Evolutionary conservation across 176 grass and related monocot species (phyloP), one percentile per base, ranked within the genome.

Genomic region (Chrysopogon serrulatus): DNA sequence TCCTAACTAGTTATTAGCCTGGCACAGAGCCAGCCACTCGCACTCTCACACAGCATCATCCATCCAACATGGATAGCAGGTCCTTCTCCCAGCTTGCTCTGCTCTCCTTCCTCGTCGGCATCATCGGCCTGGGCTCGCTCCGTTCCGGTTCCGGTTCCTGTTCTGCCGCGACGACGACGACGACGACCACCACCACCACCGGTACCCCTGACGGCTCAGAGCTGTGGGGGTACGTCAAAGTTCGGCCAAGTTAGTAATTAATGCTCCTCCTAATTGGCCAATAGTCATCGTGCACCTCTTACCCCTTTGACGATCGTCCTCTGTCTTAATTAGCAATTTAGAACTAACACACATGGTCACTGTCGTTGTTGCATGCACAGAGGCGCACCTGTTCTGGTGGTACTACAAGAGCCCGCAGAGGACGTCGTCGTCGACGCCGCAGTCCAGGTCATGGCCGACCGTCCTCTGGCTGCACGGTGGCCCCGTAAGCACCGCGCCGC

Each of bases 401-500:
- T 86, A 87, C 79, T 97, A 97, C 76, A 92, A 76, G 81, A 97
- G 95, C 63, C 86, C 92, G 0, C 63, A 85, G 65, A 79, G 89
- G 43, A 66, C 86, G 23, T 53, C 83, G 2, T 75, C n/a, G n/a
- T n/a, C 79, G 31, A 6, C 36, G 5, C 83, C 77, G 32, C n/a
- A n/a, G n/a, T 18, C 35, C 2, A 87, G 67, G 15, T 90, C 90
- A 35, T 94, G 92, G 95, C 90, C 92, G 33, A 91, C 88, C 0
- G 68, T 97, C 23, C 90, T 97, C 30, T 97, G 95, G 95, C 81
- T 97, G 36, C 92, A 97, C 73, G 95, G 95, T 4, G 95, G 95
- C 28, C 95, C 95, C 13, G 92, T 94, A 86, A 74, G 18, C 31
- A 15, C 73, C n/a, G n/a, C 11, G 4, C 74, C 70, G 15, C 6